phyloP scores from a whole-genome alignment of 2,329 filamentous ascomycete genomes.

The Beauveria rudraprayagi region DNA sequence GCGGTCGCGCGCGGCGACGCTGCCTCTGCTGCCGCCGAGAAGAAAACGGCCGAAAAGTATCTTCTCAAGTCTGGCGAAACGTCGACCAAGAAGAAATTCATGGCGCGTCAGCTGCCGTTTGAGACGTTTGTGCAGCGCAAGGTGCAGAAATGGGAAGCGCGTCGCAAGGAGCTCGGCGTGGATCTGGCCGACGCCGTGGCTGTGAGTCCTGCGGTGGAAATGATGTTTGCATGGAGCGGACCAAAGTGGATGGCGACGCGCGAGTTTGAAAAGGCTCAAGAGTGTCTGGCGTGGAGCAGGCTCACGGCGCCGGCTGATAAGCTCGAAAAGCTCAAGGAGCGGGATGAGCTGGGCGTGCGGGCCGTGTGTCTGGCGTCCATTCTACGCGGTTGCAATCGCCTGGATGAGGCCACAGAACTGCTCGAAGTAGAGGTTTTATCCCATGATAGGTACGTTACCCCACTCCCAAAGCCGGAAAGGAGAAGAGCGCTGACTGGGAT shows the following conservation, averaged over 20 bases:
- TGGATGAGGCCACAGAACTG: conserved; percentile 56
- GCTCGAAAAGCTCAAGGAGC: conserved; percentile 37
- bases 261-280: conserved; percentile 57
- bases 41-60: conserved; percentile 58
- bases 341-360: conserved; percentile 56
- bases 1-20: conserved; percentile 30
- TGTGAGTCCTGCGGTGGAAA: conserved; percentile 74
- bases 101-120: conserved; percentile 83
- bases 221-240: conserved; percentile 92
- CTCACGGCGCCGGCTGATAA: conserved; percentile 36
- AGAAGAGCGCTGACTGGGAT: not conserved
- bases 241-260: conserved; percentile 65
- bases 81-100: conserved; percentile 79
- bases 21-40: conserved; percentile 46
- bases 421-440: conserved; percentile 57
- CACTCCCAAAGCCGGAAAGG: no score
- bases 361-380: conserved; percentile 60
- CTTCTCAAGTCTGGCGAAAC: conserved; percentile 64
- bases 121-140: conserved; percentile 81
- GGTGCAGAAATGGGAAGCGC: conserved; percentile 77
- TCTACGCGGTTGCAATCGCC: conserved; percentile 53
- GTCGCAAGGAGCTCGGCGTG: conserved; percentile 58
- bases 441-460: conserved; percentile 56
- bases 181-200: conserved; percentile 74
- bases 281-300: conserved; percentile 56